Evolutionary conservation across 2,329 filamentous ascomycete genomes (phyloP).

Genomic region (Pseudocercospora crystallina): DNA sequence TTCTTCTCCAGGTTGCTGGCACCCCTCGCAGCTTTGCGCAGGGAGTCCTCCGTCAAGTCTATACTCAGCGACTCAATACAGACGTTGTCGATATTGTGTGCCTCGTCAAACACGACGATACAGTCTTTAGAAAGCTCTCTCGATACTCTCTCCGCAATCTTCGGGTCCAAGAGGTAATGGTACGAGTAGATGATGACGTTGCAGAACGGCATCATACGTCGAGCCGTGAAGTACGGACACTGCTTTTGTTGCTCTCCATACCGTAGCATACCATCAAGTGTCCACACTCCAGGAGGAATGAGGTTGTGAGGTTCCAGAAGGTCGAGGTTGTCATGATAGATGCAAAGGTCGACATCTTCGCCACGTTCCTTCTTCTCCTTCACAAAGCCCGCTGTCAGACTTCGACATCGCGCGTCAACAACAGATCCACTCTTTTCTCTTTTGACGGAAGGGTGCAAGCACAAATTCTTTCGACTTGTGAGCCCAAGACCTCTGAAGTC

Average conservation of each 20-base stretch:
- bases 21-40: conserved; percentile 85
- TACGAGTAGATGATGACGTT: conserved; percentile 99
- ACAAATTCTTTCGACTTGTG: conserved; percentile 95
- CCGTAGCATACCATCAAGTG: conserved; percentile 79
- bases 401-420: conserved; percentile 93
- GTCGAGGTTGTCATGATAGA: conserved; percentile 98
- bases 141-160: conserved; percentile 93
- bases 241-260: conserved; percentile 97
- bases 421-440: conserved; percentile 91
- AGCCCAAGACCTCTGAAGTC: conserved; percentile 90
- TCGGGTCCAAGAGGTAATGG: conserved; percentile 95
- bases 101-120: conserved; percentile 97
- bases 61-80: conserved; percentile 98
- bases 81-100: conserved; percentile 99
- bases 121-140: conserved; percentile 96
- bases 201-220: conserved; percentile 99
- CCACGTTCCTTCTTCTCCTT: conserved; percentile 96
- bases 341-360: conserved; percentile 89
- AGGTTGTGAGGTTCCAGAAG: conserved; percentile 92
- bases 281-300: conserved; percentile 93
- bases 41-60: conserved; percentile 90
- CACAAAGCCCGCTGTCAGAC: conserved; percentile 92
- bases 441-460: conserved; percentile 93
- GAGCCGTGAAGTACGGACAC: conserved; percentile 93
- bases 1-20: conserved; percentile 87